A percentile compares a stretch with the other conserved stretches of the same genome.
These are phyloP conservation scores for Rhododendron molle DNA, from an alignment of 148 eudicot species.

Conservation along the genomic window DNA sequence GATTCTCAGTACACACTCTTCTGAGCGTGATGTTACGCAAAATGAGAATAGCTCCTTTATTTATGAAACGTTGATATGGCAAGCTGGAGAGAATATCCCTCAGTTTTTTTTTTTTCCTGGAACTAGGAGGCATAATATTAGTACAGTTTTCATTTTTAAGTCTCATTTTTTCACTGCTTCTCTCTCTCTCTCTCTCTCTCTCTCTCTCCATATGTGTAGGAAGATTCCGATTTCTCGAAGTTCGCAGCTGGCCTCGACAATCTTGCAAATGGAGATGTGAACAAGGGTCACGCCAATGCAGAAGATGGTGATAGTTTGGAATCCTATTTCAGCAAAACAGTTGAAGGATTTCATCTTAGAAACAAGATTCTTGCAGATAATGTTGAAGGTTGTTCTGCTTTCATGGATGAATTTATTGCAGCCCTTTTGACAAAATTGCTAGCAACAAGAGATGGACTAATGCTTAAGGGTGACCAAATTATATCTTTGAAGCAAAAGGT, in stretches of 20 bases:
- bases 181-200: conserved; percentile 9
- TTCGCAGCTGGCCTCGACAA: conserved; percentile 33
- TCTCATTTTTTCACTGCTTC: neutral
- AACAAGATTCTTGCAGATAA: conserved; percentile 41
- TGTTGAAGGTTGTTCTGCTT: conserved; percentile 43
- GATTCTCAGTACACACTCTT: neutral
- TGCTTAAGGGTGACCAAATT: conserved; percentile 28
- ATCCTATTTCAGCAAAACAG: conserved; percentile 40
- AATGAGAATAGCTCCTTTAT: neutral
- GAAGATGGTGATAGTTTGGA: conserved; percentile 42
- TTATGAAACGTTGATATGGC: neutral
- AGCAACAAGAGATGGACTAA: conserved; percentile 38
- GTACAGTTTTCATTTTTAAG: neutral
- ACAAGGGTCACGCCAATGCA: conserved; percentile 29
- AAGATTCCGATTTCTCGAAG: conserved; percentile 29
- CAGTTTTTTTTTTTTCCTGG: neutral
- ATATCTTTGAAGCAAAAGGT: conserved; percentile 36
- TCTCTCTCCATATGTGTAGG: conserved; percentile 44
- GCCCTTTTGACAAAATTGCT: conserved; percentile 50
- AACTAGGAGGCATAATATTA: neutral
- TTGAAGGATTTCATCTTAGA: conserved; percentile 41
- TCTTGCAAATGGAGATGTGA: conserved; percentile 29
- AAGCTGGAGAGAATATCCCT: neutral
- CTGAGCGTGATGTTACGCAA: neutral
- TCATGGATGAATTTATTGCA: conserved; percentile 52